A percentile compares a stretch with the other conserved stretches of the same genome.
Conservation (phyloP, 163 green algal genomes). For the Chlorella variabilis region DNA sequence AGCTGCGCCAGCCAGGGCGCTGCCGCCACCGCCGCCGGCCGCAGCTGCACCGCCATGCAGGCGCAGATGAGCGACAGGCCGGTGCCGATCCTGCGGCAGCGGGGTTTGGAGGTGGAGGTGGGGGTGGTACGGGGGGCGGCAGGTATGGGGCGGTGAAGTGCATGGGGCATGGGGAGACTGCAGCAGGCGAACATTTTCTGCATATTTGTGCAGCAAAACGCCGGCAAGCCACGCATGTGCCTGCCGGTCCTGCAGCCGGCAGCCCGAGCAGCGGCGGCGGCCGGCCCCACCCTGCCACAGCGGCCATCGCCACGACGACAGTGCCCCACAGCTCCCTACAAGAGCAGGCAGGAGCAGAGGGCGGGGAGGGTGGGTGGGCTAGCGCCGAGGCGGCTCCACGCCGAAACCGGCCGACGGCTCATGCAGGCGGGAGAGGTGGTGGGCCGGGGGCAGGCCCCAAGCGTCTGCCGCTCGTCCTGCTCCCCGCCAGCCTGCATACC, state of each 20-base stretch:
- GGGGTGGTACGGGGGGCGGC: not conserved
- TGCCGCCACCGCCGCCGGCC: not conserved
- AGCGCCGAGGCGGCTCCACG: too few species aligned
- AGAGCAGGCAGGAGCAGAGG: too few species aligned
- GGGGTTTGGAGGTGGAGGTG: not conserved
- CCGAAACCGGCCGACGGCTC: too few species aligned
- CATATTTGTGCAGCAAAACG: too few species aligned
- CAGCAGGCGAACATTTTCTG: too few species aligned
- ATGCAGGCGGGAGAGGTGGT: too few species aligned
- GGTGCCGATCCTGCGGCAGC: not conserved
- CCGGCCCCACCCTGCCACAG: not conserved
- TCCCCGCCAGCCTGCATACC: too few species aligned
- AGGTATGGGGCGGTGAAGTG: not conserved
- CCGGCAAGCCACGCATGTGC: too few species aligned
- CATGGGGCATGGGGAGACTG: not conserved
- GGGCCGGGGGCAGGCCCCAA: too few species aligned
- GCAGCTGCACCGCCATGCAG: conserved; percentile 14
- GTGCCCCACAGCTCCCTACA: conserved; percentile 1
- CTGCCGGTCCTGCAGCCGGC: too few species aligned
- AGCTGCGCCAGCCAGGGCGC: not conserved
- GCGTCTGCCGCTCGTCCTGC: too few species aligned
- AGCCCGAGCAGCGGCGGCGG: not conserved
- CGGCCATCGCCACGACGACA: not conserved
- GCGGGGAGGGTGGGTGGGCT: too few species aligned
- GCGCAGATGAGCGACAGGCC: conserved; percentile 9